Evolutionary conservation across 2,329 filamentous ascomycete species (phyloP), one percentile per base, ranked within the genome.

Genomic region (Exophiala alcalophila): DNA sequence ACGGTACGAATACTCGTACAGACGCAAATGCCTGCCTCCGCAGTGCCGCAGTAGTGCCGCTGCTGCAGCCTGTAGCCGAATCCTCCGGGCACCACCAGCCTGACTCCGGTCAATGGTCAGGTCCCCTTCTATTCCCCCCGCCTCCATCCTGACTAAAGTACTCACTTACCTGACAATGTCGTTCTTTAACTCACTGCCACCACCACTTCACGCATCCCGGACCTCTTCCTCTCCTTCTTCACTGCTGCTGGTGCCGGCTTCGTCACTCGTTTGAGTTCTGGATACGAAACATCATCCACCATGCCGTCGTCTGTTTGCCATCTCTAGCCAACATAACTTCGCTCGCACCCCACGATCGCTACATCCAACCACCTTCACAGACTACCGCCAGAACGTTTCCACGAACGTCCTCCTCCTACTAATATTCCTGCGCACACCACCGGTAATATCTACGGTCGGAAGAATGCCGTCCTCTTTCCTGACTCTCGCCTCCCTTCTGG

Each of bases 401-500:
- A n/a, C n/a, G n/a, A n/a, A n/a, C n/a, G n/a, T n/a, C n/a, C n/a
- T n/a, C n/a, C n/a, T n/a, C n/a, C n/a, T n/a, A n/a, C n/a, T n/a
- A n/a, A n/a, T n/a, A n/a, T n/a, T n/a, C n/a, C n/a, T n/a, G n/a
- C n/a, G n/a, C n/a, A n/a, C n/a, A n/a, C n/a, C n/a, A n/a, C n/a
- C n/a, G n/a, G n/a, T n/a, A n/a, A n/a, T n/a, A n/a, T 57, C 40
- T 46, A 54, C 40, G 24, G 26, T 27, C 23, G 40, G 11, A 25
- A 29, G 11, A 26, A 40, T 30, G 28, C 42, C 28, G 31, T 19
- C 35, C 20, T 38, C 32, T 8, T 20, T 37, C 27, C 42, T 38
- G 14, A 53, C 42, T 26, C 47, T 46, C 53, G 37, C 54, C 50
- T 36, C 53, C 55, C 24, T 53, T 38, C 40, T 60, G 30, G 41